Base-by-base conservation (phyloP, 2,329 filamentous ascomycete species). In the Xylaria hypoxylon region DNA sequence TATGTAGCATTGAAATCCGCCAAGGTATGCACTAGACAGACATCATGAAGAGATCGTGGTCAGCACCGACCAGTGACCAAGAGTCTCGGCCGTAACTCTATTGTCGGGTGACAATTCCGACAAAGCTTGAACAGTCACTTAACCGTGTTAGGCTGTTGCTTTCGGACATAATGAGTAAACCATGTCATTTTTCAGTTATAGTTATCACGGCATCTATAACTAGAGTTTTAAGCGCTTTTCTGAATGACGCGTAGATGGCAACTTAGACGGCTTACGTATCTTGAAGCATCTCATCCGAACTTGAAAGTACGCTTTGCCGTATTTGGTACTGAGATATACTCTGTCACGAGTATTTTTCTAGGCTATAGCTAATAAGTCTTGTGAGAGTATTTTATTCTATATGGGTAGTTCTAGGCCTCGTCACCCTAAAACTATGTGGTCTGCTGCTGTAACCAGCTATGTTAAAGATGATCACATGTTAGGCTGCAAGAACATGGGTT, bases 1-100 rank as follows among this genome's bases (percentile, higher is more conserved):
- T 59, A 65, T 10, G 65, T 64, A 56, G 58, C 52, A 58, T 63
- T 44, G 15, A 28, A 68, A 17, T 19, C 31, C 26, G 38, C 53
- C 8, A 42, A 26, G 10, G 35, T 11, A 11, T 38, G 15, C 4
- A 31, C 28, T 31, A 31, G 28, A 17, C 26, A 40, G 35, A 15
- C 31, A 52, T 59, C 60, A 48, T 52, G 47, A 53, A 64, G 55
- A 62, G 24, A 13, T 17, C 15, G 8, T 17, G 19, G 31, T 26
- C 40, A 22, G 28, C 38, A 40, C 42, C 42, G 33, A 50, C 50
- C 52, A 24, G 11, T 47, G 33, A 50, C 50, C 52, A 24, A 13
- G n/a, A 45, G 31, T 65, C 53, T 60, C 13, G 53, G 45, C 51
- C 51, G 19, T 44, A 24, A 59, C 45, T 31, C 35, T 24, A 31